phyloP scores from a whole-genome alignment of 139 green algal species.

The Chlorella sp. region DNA sequence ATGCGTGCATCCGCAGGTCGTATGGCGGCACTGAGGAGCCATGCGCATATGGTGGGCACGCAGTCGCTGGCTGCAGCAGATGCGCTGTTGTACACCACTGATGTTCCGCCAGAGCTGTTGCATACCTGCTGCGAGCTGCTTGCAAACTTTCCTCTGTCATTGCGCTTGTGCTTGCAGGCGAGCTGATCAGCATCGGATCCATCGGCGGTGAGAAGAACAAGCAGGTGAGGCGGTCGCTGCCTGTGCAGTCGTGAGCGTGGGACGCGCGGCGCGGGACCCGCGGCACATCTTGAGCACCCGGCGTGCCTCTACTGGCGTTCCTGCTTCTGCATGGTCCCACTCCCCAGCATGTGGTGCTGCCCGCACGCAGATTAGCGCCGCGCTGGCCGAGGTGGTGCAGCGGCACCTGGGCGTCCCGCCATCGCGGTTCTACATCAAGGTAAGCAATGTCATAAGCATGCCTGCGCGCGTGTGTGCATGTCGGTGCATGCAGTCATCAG shows the following conservation, averaged over 20 bases:
- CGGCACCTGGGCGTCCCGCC: constrained; percentile 46
- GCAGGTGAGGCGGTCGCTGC: neutral
- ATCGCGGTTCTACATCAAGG: constrained; percentile 56
- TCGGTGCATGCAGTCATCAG: too few relatives aligned
- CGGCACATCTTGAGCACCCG: too few relatives aligned
- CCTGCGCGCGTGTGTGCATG: neutral
- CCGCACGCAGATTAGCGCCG: constrained; percentile 17
- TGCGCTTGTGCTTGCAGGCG: neutral
- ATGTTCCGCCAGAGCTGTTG: neutral
- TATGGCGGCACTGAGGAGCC: constrained; percentile 58
- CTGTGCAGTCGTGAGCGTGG: neutral
- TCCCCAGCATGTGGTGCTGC: neutral
- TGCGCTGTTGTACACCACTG: neutral
- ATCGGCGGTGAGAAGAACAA: constrained; percentile 67
- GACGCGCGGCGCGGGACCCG: neutral
- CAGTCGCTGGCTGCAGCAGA: neutral
- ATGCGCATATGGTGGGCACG: constrained; percentile 35
- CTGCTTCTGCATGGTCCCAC: neutral
- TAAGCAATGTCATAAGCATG: neutral
- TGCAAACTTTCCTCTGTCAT: neutral
- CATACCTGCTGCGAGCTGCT: neutral
- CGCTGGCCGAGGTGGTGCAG: constrained; percentile 51
- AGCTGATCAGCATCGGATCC: neutral
- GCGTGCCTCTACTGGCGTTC: neutral
- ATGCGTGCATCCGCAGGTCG: too few relatives aligned